Evolutionary conservation across 345 rosid species (phyloP).

Genomic region (Garcia nutans): DNA sequence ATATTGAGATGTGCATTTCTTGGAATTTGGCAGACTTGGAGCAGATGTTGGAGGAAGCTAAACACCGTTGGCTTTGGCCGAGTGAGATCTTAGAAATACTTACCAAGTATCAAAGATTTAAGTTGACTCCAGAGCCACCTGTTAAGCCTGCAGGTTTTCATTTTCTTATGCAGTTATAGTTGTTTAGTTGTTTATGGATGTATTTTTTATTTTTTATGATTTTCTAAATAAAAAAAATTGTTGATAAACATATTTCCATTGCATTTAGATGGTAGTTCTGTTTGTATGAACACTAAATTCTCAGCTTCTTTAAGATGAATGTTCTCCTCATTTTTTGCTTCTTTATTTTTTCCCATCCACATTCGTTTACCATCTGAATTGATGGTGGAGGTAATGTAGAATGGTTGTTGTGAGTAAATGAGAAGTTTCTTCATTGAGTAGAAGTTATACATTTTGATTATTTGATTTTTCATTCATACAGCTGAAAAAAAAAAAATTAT

Average conservation of each 20-base stretch:
- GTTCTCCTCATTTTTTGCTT: background rate
- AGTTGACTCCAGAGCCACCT: constrained; percentile 44
- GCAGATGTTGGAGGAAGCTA: constrained; percentile 30
- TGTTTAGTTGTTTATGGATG: background rate
- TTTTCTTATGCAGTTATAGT: background rate
- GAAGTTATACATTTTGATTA: background rate
- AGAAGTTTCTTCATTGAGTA: background rate
- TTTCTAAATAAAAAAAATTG: background rate
- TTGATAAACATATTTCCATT: background rate
- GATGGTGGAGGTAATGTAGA: background rate
- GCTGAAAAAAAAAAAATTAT: background rate
- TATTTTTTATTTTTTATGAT: background rate
- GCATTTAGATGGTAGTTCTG: background rate
- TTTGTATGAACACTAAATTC: too few relatives aligned
- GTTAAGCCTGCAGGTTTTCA: constrained; percentile 49
- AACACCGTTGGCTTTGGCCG: constrained; percentile 65
- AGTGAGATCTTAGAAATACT: constrained; percentile 58
- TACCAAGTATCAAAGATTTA: constrained; percentile 41
- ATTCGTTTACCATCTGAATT: background rate
- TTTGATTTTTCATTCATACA: background rate
- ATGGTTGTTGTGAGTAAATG: background rate
- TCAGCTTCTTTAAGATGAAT: too few relatives aligned
- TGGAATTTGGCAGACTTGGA: constrained; percentile 9
- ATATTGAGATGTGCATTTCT: background rate
- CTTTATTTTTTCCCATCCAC: background rate